Evolutionary conservation across 108 stramenopile genomes (phyloP).

Genomic region (Cyclotella atomus): DNA sequence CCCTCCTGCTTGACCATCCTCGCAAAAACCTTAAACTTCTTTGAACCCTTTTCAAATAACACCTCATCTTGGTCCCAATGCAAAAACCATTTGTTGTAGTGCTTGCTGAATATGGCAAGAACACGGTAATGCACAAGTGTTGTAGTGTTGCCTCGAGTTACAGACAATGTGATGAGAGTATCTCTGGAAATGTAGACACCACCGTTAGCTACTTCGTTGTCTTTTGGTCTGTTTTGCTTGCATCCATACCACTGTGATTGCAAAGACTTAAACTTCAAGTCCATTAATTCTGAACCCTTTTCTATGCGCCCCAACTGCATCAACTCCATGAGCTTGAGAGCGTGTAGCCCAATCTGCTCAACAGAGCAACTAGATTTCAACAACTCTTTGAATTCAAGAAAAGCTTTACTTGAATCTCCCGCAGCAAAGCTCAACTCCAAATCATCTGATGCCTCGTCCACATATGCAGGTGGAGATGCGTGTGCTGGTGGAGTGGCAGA

Average conservation of each 20-base stretch:
- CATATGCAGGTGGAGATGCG: no score
- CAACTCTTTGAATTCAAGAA: no score
- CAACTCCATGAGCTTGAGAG: no score
- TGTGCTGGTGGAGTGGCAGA: no score
- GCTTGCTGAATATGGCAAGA: slow-evolving; percentile 26
- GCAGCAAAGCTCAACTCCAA: no score
- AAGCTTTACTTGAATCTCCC: no score
- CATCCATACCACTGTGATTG: slow-evolving; percentile 11
- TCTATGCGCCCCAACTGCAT: slow-evolving; percentile 20
- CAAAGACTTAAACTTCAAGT: slow-evolving; percentile 6
- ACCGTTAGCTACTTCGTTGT: neutral
- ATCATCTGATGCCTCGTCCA: no score
- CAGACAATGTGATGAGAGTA: slow-evolving; percentile 4
- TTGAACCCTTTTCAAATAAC: neutral
- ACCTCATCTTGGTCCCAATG: slow-evolving; percentile 4
- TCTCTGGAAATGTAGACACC: slow-evolving; percentile 4
- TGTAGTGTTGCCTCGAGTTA: neutral
- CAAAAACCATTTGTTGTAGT: slow-evolving; percentile 37
- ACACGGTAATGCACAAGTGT: slow-evolving; percentile 26
- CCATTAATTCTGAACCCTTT: neutral
- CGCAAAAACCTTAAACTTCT: slow-evolving; percentile 13
- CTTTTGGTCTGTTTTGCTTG: neutral
- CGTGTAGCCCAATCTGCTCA: no score
- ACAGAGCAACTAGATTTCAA: no score
- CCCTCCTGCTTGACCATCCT: slow-evolving; percentile 22